Base-by-base conservation (phyloP, 2,329 filamentous ascomycete genomes). In the Apiospora sp. region DNA sequence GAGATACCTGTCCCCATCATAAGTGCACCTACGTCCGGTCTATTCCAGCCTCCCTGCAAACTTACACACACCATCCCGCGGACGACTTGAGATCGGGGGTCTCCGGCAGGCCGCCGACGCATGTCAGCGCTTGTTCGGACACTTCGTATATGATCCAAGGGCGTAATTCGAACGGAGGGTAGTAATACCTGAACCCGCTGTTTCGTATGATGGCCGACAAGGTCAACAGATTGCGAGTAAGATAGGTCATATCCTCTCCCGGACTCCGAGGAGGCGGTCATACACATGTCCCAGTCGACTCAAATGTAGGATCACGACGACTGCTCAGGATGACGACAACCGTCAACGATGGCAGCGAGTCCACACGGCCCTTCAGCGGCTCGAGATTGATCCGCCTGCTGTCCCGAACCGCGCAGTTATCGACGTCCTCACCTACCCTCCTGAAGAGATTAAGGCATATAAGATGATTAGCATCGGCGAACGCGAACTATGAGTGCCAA, bases 261-360 rank as follows among this genome's bases (percentile, higher is more conserved):
- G 27, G 2, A 27, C 68, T 74, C 69, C 78, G 77, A 37, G 76
- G 77, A n/a, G 54, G 10, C 54, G 79, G 77, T 13, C 76, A 77
- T 72, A 77, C 72, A 70, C 77, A 79, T 22, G 75, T 75, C n/a
- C 77, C 77, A 79, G 48, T 79, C 77, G 41, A 77, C 72, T 77
- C 77, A 79, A n/a, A 79, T 74, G 61, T 78, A 78, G 49, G 68
- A 74, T 77, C 78, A n/a, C n/a, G n/a, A n/a, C n/a, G n/a, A n/a
- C n/a, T n/a, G n/a, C n/a, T n/a, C n/a, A n/a, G n/a, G n/a, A n/a
- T n/a, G n/a, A n/a, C n/a, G n/a, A n/a, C n/a, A n/a, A n/a, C n/a
- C n/a, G n/a, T n/a, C n/a, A n/a, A n/a, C n/a, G n/a, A n/a, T n/a
- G n/a, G n/a, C n/a, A n/a, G n/a, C n/a, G n/a, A n/a, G n/a, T n/a